Evolutionary conservation across 1,139 yeast genomes (phyloP).

Genomic region (Geotrichum klebahnii): DNA sequence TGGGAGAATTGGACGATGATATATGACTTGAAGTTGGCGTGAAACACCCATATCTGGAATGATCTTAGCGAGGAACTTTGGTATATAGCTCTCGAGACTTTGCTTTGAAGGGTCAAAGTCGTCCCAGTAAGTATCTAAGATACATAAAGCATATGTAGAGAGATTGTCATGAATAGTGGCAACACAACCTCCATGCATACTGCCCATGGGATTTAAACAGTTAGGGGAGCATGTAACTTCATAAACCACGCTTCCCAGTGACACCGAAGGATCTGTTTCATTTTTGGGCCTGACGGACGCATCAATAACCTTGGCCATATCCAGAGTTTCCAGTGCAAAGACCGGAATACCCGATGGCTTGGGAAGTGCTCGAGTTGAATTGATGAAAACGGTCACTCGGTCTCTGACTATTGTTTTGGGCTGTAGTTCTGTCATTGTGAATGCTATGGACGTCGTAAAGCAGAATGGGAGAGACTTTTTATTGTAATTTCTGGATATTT

Average conservation of each 20-base stretch:
- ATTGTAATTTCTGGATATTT: too few species aligned
- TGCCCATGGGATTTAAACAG: slow-evolving; percentile 14
- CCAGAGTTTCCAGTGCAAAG: slow-evolving; percentile 2
- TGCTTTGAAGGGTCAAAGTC: slow-evolving; percentile 23
- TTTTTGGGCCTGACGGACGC: slow-evolving; percentile 25
- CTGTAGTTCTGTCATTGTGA: neutral
- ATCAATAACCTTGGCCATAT: slow-evolving; percentile 19
- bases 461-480: too few species aligned
- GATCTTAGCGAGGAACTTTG: neutral
- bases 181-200: slow-evolving; percentile 38
- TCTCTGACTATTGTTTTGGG: slow-evolving; percentile 8
- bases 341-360: too few species aligned
- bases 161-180: slow-evolving; percentile 34
- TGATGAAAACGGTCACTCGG: neutral
- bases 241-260: neutral
- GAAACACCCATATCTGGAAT: slow-evolving; percentile 15
- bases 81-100: neutral
- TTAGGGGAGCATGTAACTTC: slow-evolving; percentile 1
- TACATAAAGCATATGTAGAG: slow-evolving; percentile 30
- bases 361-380: too few species aligned
- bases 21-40: slow-evolving; percentile 10
- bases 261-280: neutral
- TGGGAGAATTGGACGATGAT: slow-evolving; percentile 7
- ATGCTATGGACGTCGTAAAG: too few species aligned
- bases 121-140: slow-evolving; percentile 32